Evolutionary conservation across 192 early-diverging fungal species (phyloP).

Genomic region (Cetraspora pellucida): DNA sequence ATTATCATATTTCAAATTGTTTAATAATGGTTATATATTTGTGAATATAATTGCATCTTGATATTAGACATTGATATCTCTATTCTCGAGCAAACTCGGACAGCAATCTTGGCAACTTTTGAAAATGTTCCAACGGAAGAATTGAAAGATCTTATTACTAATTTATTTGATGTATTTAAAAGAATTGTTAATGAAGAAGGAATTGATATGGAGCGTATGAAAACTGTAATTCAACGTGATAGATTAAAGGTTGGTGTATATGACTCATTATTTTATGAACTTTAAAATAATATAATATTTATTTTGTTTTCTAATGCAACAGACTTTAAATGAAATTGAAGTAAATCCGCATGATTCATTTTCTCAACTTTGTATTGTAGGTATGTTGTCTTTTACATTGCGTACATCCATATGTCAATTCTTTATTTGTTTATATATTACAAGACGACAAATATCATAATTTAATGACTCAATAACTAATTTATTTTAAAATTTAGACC

Average conservation of each 20-base stretch:
- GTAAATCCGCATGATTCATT: constrained; percentile 41
- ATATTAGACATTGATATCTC: constrained; percentile 49
- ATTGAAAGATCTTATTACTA: constrained; percentile 49
- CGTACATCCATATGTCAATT: too few species aligned
- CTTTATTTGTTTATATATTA: too few species aligned
- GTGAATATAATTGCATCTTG: background rate
- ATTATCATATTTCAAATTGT: background rate
- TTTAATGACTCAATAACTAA: background rate
- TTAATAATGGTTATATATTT: too few species aligned
- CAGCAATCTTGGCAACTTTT: constrained; percentile 45
- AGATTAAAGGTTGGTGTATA: constrained; percentile 49
- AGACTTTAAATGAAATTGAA: constrained; percentile 46
- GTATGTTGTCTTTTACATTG: background rate
- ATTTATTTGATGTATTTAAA: constrained; percentile 50
- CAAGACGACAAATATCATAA: too few species aligned
- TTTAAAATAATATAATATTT: background rate
- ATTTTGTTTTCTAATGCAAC: background rate
- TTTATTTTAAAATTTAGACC: constrained; percentile 39
- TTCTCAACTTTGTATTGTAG: constrained; percentile 36
- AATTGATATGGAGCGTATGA: constrained; percentile 62
- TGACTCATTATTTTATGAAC: background rate
- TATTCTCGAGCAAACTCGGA: constrained; percentile 48
- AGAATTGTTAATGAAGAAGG: constrained; percentile 50
- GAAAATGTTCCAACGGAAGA: constrained; percentile 59
- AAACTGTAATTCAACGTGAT: constrained; percentile 53